phyloP scores from a whole-genome alignment of 192 early-diverging fungal species.

The Coemansia sp. region DNA sequence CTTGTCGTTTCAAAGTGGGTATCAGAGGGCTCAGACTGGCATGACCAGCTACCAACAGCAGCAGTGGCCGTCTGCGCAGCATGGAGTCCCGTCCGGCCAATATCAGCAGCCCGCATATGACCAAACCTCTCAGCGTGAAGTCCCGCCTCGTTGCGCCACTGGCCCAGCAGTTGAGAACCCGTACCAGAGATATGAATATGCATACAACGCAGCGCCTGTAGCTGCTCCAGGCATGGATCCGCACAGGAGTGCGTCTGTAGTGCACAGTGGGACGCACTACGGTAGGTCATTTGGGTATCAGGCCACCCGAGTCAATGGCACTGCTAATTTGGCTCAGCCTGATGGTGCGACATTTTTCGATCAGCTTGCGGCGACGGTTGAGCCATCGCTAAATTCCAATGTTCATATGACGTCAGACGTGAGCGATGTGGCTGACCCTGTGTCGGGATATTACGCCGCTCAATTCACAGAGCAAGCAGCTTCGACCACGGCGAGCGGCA shows the following conservation, averaged over 20 bases:
- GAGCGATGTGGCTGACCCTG: background rate
- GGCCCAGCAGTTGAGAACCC: conserved; percentile 46
- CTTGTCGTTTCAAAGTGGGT: background rate
- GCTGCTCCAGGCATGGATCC: conserved; percentile 12
- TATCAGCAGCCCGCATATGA: conserved; percentile 12
- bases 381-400: background rate
- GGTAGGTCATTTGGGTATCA: conserved; percentile 24
- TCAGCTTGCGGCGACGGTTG: conserved; percentile 21
- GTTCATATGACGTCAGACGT: background rate
- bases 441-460: conserved; percentile 2
- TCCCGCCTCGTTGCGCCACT: conserved; percentile 52
- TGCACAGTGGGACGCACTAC: conserved; percentile 34
- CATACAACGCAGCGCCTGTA: background rate
- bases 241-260: conserved; percentile 49
- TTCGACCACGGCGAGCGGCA: background rate
- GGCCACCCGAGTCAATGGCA: background rate
- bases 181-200: conserved; percentile 24
- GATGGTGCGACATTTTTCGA: conserved; percentile 34
- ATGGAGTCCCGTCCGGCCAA: background rate
- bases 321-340: background rate
- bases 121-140: conserved; percentile 13
- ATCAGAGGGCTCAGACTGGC: background rate
- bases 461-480: background rate
- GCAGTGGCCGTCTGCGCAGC: conserved; percentile 14
- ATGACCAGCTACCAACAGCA: background rate